Evolutionary conservation across 768 basidiomycete genomes (phyloP).

Genomic region (Lepiota brunneoincarnata): DNA sequence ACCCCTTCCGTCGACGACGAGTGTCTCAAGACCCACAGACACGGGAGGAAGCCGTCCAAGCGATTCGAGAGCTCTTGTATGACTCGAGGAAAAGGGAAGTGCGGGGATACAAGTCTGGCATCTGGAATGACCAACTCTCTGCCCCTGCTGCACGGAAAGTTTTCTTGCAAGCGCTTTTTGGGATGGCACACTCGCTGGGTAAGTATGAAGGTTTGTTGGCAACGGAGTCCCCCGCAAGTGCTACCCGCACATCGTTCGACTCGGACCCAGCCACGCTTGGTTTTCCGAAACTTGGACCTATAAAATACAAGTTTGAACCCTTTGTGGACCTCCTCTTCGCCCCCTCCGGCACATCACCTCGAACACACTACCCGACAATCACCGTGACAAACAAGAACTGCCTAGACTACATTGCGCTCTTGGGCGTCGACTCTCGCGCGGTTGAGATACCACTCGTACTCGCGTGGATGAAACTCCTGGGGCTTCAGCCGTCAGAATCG

Average conservation of each 20-base stretch:
- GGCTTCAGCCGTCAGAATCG: conserved; percentile 46
- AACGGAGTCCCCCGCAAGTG: conserved; percentile 22
- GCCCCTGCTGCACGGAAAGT: conserved; percentile 47
- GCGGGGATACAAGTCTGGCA: conserved; percentile 28
- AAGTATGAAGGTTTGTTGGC: conserved; percentile 22
- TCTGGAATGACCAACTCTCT: conserved; percentile 46
- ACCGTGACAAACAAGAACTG: conserved; percentile 3
- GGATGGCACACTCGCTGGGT: conserved; percentile 38
- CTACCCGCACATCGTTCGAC: conserved; percentile 9
- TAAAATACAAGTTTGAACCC: conserved; percentile 10
- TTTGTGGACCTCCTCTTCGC: conserved; percentile 9
- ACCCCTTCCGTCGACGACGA: conserved; percentile 25
- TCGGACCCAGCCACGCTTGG: conserved; percentile 11
- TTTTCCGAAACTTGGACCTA: conserved; percentile 2
- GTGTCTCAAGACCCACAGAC: neutral
- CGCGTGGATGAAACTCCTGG: conserved; percentile 70
- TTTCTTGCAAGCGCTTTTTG: conserved; percentile 56
- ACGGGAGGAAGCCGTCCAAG: conserved; percentile 24
- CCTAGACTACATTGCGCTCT: conserved; percentile 20
- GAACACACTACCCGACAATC: conserved; percentile 15
- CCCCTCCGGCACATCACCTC: conserved; percentile 7
- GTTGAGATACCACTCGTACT: conserved; percentile 64
- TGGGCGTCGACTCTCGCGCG: conserved; percentile 25
- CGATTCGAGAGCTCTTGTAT: conserved; percentile 19
- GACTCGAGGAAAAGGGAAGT: neutral